phyloP scores from a whole-genome alignment of 106 monocot genomes.

The Allium fistulosum region DNA sequence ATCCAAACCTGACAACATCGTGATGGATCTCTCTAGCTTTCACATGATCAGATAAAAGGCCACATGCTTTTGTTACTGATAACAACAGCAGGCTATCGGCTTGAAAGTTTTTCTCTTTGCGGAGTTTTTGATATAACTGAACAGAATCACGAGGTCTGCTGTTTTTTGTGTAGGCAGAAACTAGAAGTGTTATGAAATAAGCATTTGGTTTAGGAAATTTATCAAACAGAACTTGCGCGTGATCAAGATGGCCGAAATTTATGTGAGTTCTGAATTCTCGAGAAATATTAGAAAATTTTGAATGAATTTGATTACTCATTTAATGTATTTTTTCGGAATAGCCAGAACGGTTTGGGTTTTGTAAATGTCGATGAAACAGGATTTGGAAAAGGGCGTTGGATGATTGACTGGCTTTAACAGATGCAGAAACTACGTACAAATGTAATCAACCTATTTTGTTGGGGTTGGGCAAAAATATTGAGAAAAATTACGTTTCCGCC shows the following conservation, averaged over 20 bases:
- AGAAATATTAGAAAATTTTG: background rate
- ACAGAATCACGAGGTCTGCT: conserved; percentile 38
- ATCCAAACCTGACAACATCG: conserved; percentile 31
- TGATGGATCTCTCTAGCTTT: conserved; percentile 43
- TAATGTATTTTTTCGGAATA: background rate
- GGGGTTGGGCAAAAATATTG: too few relatives aligned
- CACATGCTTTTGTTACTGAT: conserved; percentile 44
- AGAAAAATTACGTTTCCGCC: too few relatives aligned
- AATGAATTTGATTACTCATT: background rate
- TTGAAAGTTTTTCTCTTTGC: conserved; percentile 14
- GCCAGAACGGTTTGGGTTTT: too few relatives aligned
- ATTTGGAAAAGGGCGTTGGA: too few relatives aligned
- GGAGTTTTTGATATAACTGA: conserved; percentile 17
- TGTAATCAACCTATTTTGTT: too few relatives aligned
- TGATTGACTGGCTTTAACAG: too few relatives aligned
- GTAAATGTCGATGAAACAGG: too few relatives aligned
- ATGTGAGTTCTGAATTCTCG: conserved; percentile 16
- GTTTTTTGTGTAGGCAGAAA: conserved; percentile 38
- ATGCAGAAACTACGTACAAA: too few relatives aligned
- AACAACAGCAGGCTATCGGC: conserved; percentile 40
- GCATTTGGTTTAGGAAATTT: conserved; percentile 48
- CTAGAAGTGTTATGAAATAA: conserved; percentile 31
- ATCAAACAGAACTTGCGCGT: conserved; percentile 50
- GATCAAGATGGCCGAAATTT: conserved; percentile 21
- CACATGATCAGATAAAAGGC: conserved; percentile 14